Base-by-base conservation (phyloP, 2,329 filamentous ascomycete species). In the Cladosporium sp. region DNA sequence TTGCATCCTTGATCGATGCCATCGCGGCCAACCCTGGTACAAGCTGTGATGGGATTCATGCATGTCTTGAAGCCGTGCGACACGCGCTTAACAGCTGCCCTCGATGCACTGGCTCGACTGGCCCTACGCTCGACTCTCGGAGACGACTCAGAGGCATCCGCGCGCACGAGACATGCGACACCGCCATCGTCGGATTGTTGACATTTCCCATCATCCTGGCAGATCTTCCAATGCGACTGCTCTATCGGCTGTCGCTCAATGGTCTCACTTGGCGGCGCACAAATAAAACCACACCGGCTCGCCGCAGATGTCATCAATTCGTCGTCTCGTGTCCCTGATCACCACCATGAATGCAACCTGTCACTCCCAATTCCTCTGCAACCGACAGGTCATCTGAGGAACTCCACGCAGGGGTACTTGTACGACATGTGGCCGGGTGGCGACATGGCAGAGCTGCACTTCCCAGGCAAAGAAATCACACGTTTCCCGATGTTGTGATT, bases 221-320 rank as follows among this genome's bases (percentile, higher is more conserved):
- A 32, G 22, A 45, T 25, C 15, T 48, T 25, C 10, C 45, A 48
- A 19, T 28, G n/a, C 42, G 24, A 45, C 22, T n/a, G n/a, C 3
- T 9, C 36, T 39, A 39, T 34, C 45, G n/a, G 10, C 28, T 10
- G 20, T 34, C 36, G 17, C 15, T 7, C 28, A 13, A 34, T 28
- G 12, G 51, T 44, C 37, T 54, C 51, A 54, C 51, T 32, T 34
- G n/a, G 24, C 36, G 28, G 8, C 51, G 51, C 51, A 54, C 51
- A 45, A 54, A 54, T 45, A 54, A 54, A 54, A 44, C 37, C 37
- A 54, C 51, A 54, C 39, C 47, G 51, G 51, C 51, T 54, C 51
- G 51, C 51, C 51, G 51, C 51, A 54, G 51, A 54, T 54, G 51
- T 54, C 39, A 54, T 54, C 39, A 19, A 42, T 20, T 20, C 39